These are phyloP conservation scores for Henckelia pumila DNA, from an alignment of 257 asterid genomes.

Conservation along the genomic window DNA sequence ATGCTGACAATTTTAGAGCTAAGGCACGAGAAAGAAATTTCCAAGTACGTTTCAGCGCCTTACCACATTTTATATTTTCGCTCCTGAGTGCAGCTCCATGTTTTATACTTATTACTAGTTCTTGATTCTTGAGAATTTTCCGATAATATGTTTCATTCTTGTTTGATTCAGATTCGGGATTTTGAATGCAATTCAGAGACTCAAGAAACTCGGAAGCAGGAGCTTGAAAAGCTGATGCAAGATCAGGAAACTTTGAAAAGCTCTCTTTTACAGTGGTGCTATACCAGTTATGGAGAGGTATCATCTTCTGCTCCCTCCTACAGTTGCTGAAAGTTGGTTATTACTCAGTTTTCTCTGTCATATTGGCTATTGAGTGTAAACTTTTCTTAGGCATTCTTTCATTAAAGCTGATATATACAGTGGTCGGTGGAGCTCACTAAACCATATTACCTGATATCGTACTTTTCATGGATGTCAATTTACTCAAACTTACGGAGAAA, in stretches of 20 bases:
- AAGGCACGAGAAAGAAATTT: constrained; percentile 92
- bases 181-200: constrained; percentile 71
- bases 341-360: background rate
- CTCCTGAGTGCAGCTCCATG: background rate
- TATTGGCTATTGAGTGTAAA: background rate
- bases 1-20: constrained; percentile 85
- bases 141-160: constrained; percentile 24
- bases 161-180: constrained; percentile 65
- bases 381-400: background rate
- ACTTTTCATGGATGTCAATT: too few relatives aligned
- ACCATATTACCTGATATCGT: too few relatives aligned
- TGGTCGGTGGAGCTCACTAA: too few relatives aligned
- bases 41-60: constrained; percentile 52
- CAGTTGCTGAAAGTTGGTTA: constrained; percentile 24
- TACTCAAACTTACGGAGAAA: background rate
- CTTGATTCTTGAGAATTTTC: background rate
- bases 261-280: constrained; percentile 57
- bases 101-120: background rate
- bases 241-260: constrained; percentile 52
- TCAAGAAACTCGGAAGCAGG: constrained; percentile 71
- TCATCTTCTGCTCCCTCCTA: background rate
- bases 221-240: constrained; percentile 46
- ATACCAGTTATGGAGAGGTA: constrained; percentile 64
- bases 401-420: too few relatives aligned
- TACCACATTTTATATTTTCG: constrained; percentile 13